phyloP scores from a whole-genome alignment of 78 protist species.

The Andalucia godoyi region DNA sequence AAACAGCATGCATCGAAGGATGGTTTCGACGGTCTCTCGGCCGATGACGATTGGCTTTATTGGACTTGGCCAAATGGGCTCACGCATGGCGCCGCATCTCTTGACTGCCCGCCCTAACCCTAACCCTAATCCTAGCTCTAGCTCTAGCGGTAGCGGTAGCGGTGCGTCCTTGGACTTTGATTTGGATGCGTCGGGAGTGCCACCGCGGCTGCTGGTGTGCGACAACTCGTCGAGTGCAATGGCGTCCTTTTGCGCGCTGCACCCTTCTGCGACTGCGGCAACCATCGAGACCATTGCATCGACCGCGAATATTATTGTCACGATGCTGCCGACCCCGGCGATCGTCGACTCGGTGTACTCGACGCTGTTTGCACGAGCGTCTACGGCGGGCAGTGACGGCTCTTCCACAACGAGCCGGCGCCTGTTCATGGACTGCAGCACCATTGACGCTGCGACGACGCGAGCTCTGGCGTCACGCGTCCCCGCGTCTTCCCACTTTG shows the following conservation, averaged over 20 bases:
- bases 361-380: no score
- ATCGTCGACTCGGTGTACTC: slow-evolving; percentile 58
- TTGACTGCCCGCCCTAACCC: not conserved
- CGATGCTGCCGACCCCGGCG: slow-evolving; percentile 75
- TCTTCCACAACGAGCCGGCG: slow-evolving; percentile 3
- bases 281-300: slow-evolving; percentile 12
- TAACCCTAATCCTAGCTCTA: no score
- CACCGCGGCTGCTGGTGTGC: not conserved
- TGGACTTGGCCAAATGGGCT: slow-evolving; percentile 88
- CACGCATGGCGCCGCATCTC: slow-evolving; percentile 62
- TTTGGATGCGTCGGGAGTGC: not conserved
- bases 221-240: not conserved
- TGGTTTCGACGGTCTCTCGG: no score
- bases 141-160: no score
- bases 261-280: not conserved
- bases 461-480: slow-evolving; percentile 5
- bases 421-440: slow-evolving; percentile 55
- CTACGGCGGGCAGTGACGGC: not conserved
- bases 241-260: no score
- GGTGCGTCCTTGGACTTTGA: not conserved
- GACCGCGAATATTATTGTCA: slow-evolving; percentile 39
- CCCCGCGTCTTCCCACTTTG: not conserved
- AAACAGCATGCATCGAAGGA: no score
- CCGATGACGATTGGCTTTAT: slow-evolving; percentile 59
- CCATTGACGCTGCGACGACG: slow-evolving; percentile 64